A percentile compares a stretch with the other conserved stretches of the same genome.
Evolutionary conservation across 1,284 basidiomycete species (phyloP).

Genomic region (Pseudozyma pruni): DNA sequence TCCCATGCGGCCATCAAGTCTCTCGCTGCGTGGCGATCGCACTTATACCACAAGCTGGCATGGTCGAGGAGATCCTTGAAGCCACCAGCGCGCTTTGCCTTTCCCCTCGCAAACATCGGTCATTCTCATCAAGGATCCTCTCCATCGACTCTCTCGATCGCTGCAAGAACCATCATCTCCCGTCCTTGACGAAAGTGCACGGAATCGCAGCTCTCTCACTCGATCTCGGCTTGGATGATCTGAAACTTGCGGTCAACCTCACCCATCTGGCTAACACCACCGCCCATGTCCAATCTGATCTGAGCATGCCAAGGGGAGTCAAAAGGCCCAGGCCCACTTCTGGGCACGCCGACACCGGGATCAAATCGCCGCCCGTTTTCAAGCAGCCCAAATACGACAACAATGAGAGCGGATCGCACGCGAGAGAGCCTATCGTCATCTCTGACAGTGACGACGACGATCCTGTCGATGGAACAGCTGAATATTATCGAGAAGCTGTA

Average conservation of each 20-base stretch:
- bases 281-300: neutral
- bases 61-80: slow-evolving; percentile 28
- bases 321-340: slow-evolving; percentile 15
- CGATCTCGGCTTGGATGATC: no score
- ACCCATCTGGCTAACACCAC: neutral
- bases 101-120: slow-evolving; percentile 17
- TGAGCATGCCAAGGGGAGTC: slow-evolving; percentile 12
- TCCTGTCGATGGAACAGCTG: neutral
- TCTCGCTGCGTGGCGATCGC: neutral
- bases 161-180: neutral
- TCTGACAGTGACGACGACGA: slow-evolving; percentile 14
- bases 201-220: no score
- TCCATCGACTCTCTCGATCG: neutral
- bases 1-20: neutral
- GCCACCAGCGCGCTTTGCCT: slow-evolving; percentile 23
- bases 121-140: neutral
- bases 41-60: slow-evolving; percentile 8
- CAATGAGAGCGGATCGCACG: neutral
- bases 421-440: slow-evolving; percentile 19
- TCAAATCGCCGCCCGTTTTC: neutral
- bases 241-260: no score
- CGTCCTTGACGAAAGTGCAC: no score
- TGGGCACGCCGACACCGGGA: neutral
- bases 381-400: neutral
- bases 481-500: neutral